Base-by-base conservation (phyloP, 2,329 filamentous ascomycete genomes). In the Pseudopithomyces maydicus region DNA sequence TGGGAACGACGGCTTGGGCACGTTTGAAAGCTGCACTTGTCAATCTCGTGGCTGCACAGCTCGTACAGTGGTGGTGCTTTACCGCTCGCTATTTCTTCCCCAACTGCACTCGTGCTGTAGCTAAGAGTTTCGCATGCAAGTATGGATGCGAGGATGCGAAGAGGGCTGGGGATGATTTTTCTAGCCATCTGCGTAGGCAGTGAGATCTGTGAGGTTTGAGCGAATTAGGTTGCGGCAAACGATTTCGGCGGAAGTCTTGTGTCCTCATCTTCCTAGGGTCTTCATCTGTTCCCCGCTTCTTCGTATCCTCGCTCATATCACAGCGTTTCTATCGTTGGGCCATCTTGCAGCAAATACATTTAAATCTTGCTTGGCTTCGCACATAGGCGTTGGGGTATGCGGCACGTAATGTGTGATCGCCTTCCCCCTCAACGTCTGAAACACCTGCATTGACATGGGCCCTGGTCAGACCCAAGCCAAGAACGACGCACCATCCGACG, bases 11-110 rank as follows among this genome's bases (percentile, higher is more conserved):
- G 15, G 44, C 36, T 39, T 15, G 19, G 41, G 47, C 29, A 41
- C 46, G 58, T 58, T 61, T 59, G 35, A 47, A 29, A 42, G 54
- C 58, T 47, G 52, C 44, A 45, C 23, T 23, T 46, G 49, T 49
- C 54, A 48, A 44, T 45, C 61, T 61, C 61, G 61, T 63, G 61
- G 61, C 58, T 46, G 58, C 61, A 60, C 57, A 41, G 60, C 49
- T 54, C 60, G 45, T 8, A 38, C 48, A 52, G 48, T 36, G 57
- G 29, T 55, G 36, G 36, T 51, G 48, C 48, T 33, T 51, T 42
- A 23, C 43, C 44, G 32, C 47, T 44, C 32, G 38, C 20, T 23
- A 35, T 20, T 47, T 51, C 20, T n/a, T 6, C 29, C 33, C 50
- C 50, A 41, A 19, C 8, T 2, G 41, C 20, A 17, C 12, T 38